Percentiles rank a stretch among this genome's conserved stretches.
Evolutionary conservation across 495 filamentous ascomycete genomes (phyloP).

Genomic region (Penicillium paradoxum): DNA sequence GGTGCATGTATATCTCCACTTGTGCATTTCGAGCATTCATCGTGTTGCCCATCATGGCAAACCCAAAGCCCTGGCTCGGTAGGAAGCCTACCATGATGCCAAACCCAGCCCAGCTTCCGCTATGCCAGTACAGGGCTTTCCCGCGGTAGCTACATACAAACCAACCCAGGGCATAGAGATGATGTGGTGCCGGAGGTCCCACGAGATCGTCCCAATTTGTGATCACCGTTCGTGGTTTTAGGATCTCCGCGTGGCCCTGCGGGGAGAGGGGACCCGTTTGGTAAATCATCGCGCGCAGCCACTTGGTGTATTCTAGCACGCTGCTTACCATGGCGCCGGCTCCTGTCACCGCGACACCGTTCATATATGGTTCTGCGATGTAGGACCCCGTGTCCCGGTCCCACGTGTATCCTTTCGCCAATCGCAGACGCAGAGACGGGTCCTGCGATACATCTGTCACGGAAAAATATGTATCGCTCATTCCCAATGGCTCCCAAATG

Average conservation of each 20-base stretch:
- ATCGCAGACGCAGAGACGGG: neutral
- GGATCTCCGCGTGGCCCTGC: neutral
- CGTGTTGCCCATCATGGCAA: conserved; percentile 10
- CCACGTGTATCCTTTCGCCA: conserved; percentile 10
- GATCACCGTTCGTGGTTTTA: conserved; percentile 6
- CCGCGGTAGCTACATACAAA: conserved; percentile 11
- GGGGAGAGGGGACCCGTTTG: conserved; percentile 8
- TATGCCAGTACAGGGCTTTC: conserved; percentile 10
- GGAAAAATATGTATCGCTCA: conserved; percentile 45
- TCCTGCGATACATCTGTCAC: conserved; percentile 10
- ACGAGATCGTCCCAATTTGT: neutral
- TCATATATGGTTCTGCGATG: conserved; percentile 1
- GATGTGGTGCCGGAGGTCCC: neutral
- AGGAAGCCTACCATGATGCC: conserved; percentile 7
- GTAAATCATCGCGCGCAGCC: conserved; percentile 33
- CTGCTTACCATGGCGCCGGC: conserved; percentile 46
- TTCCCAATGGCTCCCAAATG: conserved; percentile 45
- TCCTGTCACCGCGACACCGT: conserved; percentile 28
- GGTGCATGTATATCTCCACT: neutral
- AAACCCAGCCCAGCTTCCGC: conserved; percentile 8
- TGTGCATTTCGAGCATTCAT: neutral
- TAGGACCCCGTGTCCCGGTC: neutral
- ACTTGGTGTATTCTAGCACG: conserved; percentile 48
- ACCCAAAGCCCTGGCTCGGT: neutral
- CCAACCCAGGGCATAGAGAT: conserved; percentile 18